Conservation (phyloP, 768 basidiomycete species). For the Glaciozyma antarctica region DNA sequence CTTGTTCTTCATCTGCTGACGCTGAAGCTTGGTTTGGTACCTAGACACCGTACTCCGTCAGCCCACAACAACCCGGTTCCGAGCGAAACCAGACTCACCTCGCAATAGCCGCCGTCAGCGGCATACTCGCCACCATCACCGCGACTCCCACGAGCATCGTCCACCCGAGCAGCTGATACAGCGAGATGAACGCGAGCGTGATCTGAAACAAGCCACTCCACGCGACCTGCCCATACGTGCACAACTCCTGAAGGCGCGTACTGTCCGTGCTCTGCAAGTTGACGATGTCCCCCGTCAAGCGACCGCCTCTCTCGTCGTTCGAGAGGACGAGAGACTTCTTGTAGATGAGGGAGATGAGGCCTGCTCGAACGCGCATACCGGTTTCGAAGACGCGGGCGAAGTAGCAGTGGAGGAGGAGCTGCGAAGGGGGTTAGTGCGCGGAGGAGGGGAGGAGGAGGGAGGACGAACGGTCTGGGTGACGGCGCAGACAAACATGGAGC, state of each 20-base stretch:
- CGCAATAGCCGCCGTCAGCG: slow-evolving; percentile 48
- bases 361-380: slow-evolving; percentile 88
- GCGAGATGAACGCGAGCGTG: slow-evolving; percentile 72
- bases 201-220: slow-evolving; percentile 86
- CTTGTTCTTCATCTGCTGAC: slow-evolving; percentile 85
- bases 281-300: slow-evolving; percentile 83
- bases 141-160: slow-evolving; percentile 33
- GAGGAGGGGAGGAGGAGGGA: no score
- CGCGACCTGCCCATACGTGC: slow-evolving; percentile 57
- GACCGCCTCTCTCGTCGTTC: slow-evolving; percentile 64
- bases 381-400: slow-evolving; percentile 31
- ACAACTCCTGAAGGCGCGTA: slow-evolving; percentile 32
- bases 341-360: slow-evolving; percentile 67
- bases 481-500: slow-evolving; percentile 69
- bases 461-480: slow-evolving; percentile 61
- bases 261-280: slow-evolving; percentile 63
- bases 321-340: slow-evolving; percentile 75
- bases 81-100: background rate
- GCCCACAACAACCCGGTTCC: no score
- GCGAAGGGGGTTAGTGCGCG: background rate
- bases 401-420: slow-evolving; percentile 38
- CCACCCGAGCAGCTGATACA: slow-evolving; percentile 68
- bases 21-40: slow-evolving; percentile 52
- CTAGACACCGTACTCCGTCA: slow-evolving; percentile 24
- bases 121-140: slow-evolving; percentile 37